Base-by-base conservation (phyloP, 768 basidiomycete species). In the Russula vinacea region DNA sequence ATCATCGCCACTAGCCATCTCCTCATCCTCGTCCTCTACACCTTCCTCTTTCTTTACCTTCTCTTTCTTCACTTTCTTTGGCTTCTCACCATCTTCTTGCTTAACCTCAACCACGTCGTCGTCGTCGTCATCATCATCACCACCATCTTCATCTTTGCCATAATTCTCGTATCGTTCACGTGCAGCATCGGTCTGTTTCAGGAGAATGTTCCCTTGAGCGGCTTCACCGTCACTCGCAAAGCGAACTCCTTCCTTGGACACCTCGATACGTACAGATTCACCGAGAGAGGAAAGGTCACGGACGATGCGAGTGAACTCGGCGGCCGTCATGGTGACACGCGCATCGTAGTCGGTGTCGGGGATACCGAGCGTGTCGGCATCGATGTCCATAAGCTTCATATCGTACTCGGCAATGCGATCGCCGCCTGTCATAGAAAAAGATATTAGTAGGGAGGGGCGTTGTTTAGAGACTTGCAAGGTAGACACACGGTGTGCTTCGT, bases 361-460 rank as follows among this genome's bases (percentile, higher is more conserved):
- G 71, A 98, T 98, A 54, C 89, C 89, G 57, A 98, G 88, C 51
- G 85, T 87, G 76, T 99, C 97, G 26, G 92, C 80, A 75, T 99
- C 96, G 72, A 99, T 99, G 71, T 98, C 96, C 96, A 99, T 98
- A 58, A 98, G 85, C 75, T 98, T 98, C 89, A 99, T 92, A 70
- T 97, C 94, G 77, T 99, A 99, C 74, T 98, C 93, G 29, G 94
- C 94, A 58, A 98, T 88, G 67, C 97, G 87, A 75, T 97, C 96
- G 5, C 88, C 84, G 76, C 87, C 95, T 97, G 69, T 9, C 42
- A 51, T 32, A 65, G 17, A 42, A 40, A 5, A 45, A 49, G 55
- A 55, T 57, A 19, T 19, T 10, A 62, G 65, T 14, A 58, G 42
- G 29, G 51, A 39, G 22, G 51, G 35, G 26, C 58, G 58, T 14